Percentiles rank a stretch among this genome's conserved stretches.
These are phyloP conservation scores for Fusarium subglutinans DNA, from an alignment of 2,329 filamentous ascomycete genomes.

Conservation along the genomic window DNA sequence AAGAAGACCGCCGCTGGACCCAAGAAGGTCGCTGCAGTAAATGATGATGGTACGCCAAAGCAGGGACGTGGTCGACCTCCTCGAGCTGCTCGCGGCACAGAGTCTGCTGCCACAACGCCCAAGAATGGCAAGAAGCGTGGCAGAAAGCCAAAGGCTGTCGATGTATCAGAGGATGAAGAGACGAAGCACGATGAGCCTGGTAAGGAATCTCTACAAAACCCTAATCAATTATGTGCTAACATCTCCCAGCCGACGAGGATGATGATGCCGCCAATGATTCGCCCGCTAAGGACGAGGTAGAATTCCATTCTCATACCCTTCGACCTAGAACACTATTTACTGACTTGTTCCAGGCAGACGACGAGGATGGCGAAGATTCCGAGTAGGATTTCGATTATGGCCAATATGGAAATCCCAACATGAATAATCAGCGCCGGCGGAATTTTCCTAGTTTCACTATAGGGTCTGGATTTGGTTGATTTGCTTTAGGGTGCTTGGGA, in stretches of 20 bases:
- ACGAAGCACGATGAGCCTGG: background rate
- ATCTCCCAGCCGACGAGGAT: conserved; percentile 25
- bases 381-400: conserved; percentile 1
- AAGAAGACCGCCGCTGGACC: conserved; percentile 36
- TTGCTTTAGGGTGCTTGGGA: conserved; percentile 2
- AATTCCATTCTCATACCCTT: conserved; percentile 35
- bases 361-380: conserved; percentile 34
- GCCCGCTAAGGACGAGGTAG: conserved; percentile 42
- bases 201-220: background rate
- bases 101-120: conserved; percentile 23
- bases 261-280: conserved; percentile 22
- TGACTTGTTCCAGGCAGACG: conserved; percentile 40
- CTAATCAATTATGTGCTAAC: background rate
- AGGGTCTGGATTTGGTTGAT: background rate
- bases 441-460: background rate
- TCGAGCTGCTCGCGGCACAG: conserved; percentile 34
- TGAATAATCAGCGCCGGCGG: background rate
- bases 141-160: conserved; percentile 41
- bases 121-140: conserved; percentile 41
- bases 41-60: conserved; percentile 22
- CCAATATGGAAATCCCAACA: background rate
- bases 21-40: conserved; percentile 1
- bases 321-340: conserved; percentile 40
- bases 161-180: conserved; percentile 26
- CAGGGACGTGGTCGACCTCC: conserved; percentile 43